Conservation (phyloP, 1,284 basidiomycete species). For the Boletus hoseneyae region DNA sequence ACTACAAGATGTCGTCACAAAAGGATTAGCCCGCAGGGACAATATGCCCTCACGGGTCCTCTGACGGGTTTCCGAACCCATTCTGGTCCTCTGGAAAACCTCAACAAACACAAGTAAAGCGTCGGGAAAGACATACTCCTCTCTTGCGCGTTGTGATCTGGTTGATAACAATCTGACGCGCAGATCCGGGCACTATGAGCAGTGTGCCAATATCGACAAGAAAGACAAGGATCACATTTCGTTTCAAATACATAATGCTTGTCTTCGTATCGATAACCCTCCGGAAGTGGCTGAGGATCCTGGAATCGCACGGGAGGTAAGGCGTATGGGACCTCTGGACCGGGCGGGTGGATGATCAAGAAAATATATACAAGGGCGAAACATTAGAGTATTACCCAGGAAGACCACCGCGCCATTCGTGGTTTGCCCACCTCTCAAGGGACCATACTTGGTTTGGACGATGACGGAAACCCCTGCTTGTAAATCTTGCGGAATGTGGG, state of each 20-base stretch:
- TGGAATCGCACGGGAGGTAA: background rate
- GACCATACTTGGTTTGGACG: background rate
- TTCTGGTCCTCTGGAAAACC: background rate
- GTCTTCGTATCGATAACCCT: slow-evolving; percentile 31
- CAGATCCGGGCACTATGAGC: background rate
- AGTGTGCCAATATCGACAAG: background rate
- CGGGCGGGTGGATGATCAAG: background rate
- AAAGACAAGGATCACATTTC: background rate
- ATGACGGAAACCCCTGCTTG: background rate
- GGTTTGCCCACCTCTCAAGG: background rate
- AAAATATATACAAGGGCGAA: background rate
- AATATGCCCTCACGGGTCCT: background rate
- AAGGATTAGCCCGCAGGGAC: background rate
- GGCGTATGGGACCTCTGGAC: background rate
- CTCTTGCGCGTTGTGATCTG: slow-evolving; percentile 49
- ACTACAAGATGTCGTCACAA: background rate
- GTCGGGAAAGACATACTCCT: background rate
- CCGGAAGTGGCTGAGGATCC: slow-evolving; percentile 40
- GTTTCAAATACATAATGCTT: background rate
- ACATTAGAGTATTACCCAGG: background rate
- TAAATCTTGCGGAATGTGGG: background rate
- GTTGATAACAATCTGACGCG: slow-evolving; percentile 53
- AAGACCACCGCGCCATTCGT: background rate
- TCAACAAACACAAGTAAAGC: no score
- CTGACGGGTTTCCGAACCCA: background rate